Evolutionary conservation across 106 monocot species (phyloP).

Genomic region (Cymbidium sinense): DNA sequence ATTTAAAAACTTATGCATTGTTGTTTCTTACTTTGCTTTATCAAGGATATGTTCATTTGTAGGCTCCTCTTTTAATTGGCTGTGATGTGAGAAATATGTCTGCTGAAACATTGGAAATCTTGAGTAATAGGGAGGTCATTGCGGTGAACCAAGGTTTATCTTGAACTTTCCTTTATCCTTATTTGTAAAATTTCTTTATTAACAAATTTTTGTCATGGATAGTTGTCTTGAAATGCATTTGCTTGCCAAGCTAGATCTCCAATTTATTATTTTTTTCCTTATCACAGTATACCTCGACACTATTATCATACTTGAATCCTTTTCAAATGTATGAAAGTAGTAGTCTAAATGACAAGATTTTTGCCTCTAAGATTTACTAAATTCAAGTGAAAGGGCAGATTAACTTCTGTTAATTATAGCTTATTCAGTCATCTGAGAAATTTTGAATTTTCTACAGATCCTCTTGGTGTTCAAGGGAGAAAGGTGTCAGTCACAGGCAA

Average conservation of each 20-base stretch:
- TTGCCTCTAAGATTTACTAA: background rate
- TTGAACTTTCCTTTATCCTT: background rate
- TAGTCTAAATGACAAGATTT: background rate
- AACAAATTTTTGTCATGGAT: background rate
- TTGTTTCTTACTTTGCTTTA: background rate
- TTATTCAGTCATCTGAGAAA: background rate
- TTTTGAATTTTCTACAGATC: slow-evolving; percentile 41
- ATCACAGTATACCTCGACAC: background rate
- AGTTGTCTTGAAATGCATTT: background rate
- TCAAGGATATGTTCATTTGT: slow-evolving; percentile 5
- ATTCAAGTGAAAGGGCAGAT: background rate
- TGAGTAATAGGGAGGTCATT: slow-evolving; percentile 94
- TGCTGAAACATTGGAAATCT: slow-evolving; percentile 67
- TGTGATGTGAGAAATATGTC: slow-evolving; percentile 89
- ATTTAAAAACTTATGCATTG: background rate
- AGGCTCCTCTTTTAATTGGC: slow-evolving; percentile 98
- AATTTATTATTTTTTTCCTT: background rate
- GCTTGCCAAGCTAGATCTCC: background rate
- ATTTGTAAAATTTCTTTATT: slow-evolving; percentile 2
- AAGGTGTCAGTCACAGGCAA: slow-evolving; percentile 57
- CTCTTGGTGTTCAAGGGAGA: slow-evolving; percentile 96
- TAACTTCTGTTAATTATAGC: background rate
- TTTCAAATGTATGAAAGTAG: background rate
- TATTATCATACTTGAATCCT: background rate
- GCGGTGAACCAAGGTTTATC: slow-evolving; percentile 80